These are phyloP conservation scores for Rutstroemia sp. DNA, from an alignment of 2,329 filamentous ascomycete species.

Conservation along the genomic window DNA sequence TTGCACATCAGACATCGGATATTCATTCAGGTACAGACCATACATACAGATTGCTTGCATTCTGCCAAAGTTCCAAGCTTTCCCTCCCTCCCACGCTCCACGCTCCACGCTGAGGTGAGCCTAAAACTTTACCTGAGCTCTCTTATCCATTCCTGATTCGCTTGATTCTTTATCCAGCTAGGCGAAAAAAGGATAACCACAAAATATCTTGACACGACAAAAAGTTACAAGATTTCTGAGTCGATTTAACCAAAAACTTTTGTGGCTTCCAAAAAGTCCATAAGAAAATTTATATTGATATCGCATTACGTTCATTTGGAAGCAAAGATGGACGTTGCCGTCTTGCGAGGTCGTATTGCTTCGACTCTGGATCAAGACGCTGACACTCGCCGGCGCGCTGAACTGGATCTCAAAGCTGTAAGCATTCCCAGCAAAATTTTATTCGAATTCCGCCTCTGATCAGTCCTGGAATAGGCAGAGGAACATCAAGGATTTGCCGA, in stretches of 20 bases:
- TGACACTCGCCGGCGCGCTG: conserved; percentile 67
- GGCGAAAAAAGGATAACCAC: conserved; percentile 6
- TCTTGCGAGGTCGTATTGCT: conserved; percentile 68
- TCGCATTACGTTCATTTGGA: conserved; percentile 8
- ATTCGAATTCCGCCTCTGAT: conserved; percentile 13
- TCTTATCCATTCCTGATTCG: conserved; percentile 1
- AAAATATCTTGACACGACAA: conserved; percentile 11
- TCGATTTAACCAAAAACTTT: neutral
- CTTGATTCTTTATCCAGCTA: conserved; percentile 9
- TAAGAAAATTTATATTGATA: neutral
- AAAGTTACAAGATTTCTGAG: conserved; percentile 4
- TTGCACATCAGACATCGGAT: too few relatives aligned
- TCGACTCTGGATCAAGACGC: conserved; percentile 69
- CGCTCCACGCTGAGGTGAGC: too few relatives aligned
- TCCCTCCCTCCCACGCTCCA: too few relatives aligned
- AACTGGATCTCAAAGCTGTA: conserved; percentile 77
- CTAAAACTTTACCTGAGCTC: too few relatives aligned
- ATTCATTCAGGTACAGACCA: too few relatives aligned
- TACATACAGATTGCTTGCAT: too few relatives aligned
- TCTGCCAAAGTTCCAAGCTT: too few relatives aligned
- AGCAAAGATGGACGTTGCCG: conserved; percentile 60
- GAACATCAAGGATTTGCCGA: conserved; percentile 84
- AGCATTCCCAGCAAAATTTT: conserved; percentile 27
- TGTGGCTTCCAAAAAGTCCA: neutral
- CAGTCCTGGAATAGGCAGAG: conserved; percentile 59